A percentile compares a stretch with the other conserved stretches of the same genome.
Evolutionary conservation across 306 rosid species (phyloP).

Genomic region (Pyrus betulifolia): DNA sequence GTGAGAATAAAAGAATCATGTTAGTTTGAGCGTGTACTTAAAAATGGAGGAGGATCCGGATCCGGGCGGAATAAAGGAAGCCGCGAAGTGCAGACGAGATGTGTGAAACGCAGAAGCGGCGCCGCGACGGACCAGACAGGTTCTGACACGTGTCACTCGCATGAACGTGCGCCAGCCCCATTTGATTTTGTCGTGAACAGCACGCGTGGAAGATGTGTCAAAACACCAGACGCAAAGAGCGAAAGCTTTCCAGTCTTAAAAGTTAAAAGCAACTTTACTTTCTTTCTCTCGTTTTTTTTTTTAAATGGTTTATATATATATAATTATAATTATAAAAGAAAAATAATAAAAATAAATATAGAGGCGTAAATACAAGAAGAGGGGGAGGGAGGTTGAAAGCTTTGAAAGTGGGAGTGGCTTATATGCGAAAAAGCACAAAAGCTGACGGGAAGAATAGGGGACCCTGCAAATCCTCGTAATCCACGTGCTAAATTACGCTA

Average conservation of each 20-base stretch:
- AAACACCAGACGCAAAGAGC: slow-evolving; percentile 30
- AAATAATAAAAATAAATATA: neutral
- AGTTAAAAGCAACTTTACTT: slow-evolving; percentile 11
- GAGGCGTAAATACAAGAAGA: neutral
- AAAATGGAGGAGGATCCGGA: neutral
- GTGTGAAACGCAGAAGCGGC: slow-evolving; percentile 41
- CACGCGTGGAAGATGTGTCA: slow-evolving; percentile 72
- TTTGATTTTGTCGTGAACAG: slow-evolving; percentile 61
- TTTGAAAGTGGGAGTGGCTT: neutral
- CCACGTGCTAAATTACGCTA: slow-evolving; percentile 48
- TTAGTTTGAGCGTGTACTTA: no score
- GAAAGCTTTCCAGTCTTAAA: neutral
- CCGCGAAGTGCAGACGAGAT: neutral
- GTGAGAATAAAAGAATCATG: no score
- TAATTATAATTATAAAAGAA: no score
- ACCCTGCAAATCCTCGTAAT: slow-evolving; percentile 24
- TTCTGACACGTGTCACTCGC: slow-evolving; percentile 38
- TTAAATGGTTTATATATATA: no score
- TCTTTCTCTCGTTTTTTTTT: neutral
- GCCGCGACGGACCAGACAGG: slow-evolving; percentile 21
- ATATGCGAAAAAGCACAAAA: neutral
- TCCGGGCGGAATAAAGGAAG: neutral
- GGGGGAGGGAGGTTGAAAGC: neutral
- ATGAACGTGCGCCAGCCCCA: slow-evolving; percentile 1
- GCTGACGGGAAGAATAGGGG: neutral